Evolutionary conservation across 768 basidiomycete genomes (phyloP).

Genomic region (Leccinum incarnatum): DNA sequence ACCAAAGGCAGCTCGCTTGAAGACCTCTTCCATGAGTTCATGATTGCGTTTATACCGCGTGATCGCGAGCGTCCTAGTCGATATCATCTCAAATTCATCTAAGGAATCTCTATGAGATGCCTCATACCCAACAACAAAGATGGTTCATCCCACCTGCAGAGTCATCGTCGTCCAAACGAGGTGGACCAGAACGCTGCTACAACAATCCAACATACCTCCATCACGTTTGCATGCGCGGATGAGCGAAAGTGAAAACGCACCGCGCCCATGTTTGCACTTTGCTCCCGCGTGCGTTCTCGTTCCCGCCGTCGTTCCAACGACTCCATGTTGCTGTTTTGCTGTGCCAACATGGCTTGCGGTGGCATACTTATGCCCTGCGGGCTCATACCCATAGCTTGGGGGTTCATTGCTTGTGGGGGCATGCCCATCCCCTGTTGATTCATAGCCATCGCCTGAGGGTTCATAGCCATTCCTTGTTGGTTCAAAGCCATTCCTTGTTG

Average conservation of each 20-base stretch:
- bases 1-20: conserved; percentile 70
- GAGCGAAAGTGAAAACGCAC: conserved; percentile 30
- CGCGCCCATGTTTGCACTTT: conserved; percentile 39
- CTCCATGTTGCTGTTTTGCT: conserved; percentile 73
- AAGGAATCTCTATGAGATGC: not conserved
- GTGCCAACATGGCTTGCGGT: conserved; percentile 64
- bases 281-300: conserved; percentile 52
- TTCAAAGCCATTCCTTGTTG: conserved; percentile 24
- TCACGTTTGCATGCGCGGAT: not conserved
- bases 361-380: conserved; percentile 29
- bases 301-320: conserved; percentile 63
- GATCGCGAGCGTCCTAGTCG: conserved; percentile 67
- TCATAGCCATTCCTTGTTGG: conserved; percentile 26
- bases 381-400: conserved; percentile 22
- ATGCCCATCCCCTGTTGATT: conserved; percentile 24
- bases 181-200: conserved; percentile 33
- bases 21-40: conserved; percentile 82
- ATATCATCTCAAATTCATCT: conserved; percentile 71
- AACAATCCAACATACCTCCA: not conserved
- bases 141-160: conserved; percentile 49
- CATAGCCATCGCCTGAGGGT: conserved; percentile 24
- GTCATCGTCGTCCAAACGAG: conserved; percentile 53
- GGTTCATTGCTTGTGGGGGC: conserved; percentile 25
- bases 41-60: conserved; percentile 78
- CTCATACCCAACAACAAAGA: not conserved